Evolutionary conservation across 371 early-diverging fungal species (phyloP), one percentile per base, ranked within the genome.

Genomic region (Mucor velutinosus): DNA sequence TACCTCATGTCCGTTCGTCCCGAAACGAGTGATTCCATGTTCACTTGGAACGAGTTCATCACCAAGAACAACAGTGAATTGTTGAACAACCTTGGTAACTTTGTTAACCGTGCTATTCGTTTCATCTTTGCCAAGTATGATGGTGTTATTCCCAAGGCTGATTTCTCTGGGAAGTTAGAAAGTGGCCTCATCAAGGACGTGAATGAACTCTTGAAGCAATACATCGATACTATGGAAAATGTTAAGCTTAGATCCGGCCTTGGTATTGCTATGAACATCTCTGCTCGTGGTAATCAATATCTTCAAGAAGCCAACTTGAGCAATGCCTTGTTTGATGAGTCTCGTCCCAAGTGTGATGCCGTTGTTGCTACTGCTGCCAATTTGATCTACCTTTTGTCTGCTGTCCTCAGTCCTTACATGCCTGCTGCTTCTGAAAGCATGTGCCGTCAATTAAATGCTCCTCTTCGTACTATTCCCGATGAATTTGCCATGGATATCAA

Each of bases 71-170:
- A 98, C 86, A 89, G 85, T 73, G 99, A 99, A 83, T 87, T 99
- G 56, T 87, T 99, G 47, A 95, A 95, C 66, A 99, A 99, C 80
- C 76, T 99, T 15, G 99, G 99, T 67, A 99, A 99, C 92, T 94
- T 99, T 81, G 94, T 96, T 74, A 99, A 99, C 86, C 93, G 99
- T 70, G 93, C 95, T 27, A 86, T 99, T 79, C 98, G 98, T 81
- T 99, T 97, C 83, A 85, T 96, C 43, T 74, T 84, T 59, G 82
- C 94, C 56, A 98, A 97, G 77, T 95, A 95, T 77, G 91, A 92
- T 29, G 83, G 90, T 33, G 79, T 88, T 4, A 76, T 95, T 23
- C 96, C 98, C n/a, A 75, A 80, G 23, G 87, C 86, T 47, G 69
- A 75, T 21, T 58, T 79, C 25, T 69, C 67, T 21, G 86, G 85